Conservation (phyloP, 768 basidiomycete genomes). For the Rhodotorula graminis region DNA sequence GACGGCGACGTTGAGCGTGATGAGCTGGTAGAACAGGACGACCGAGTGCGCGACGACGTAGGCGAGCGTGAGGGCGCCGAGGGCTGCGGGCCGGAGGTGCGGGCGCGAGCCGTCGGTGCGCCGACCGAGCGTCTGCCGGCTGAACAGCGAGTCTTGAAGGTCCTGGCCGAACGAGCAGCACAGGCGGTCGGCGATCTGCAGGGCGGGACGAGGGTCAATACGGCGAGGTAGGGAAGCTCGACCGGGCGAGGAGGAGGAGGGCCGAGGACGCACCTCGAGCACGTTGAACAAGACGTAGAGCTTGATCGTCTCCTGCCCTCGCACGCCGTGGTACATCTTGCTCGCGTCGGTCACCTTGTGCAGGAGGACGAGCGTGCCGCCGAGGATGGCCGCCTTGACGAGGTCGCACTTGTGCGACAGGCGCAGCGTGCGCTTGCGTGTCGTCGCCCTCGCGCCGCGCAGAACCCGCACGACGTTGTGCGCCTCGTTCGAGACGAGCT, state of each 20-base stretch:
- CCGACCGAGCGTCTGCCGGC: constrained; percentile 76
- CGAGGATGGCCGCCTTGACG: constrained; percentile 69
- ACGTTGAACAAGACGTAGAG: constrained; percentile 98
- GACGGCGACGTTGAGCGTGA: constrained; percentile 91
- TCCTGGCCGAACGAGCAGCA: constrained; percentile 97
- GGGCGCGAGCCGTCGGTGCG: constrained; percentile 55
- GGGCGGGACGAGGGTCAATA: background rate
- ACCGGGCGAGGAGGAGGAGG: no score
- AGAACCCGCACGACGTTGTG: constrained; percentile 47
- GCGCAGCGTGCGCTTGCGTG: constrained; percentile 54
- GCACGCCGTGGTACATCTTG: constrained; percentile 95
- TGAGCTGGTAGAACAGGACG: constrained; percentile 93
- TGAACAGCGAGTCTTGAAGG: constrained; percentile 91
- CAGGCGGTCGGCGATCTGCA: constrained; percentile 84
- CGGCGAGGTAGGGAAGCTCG: background rate
- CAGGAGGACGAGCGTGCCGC: constrained; percentile 67
- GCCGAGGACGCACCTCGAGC: constrained; percentile 67
- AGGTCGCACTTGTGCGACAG: constrained; percentile 90
- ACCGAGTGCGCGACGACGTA: constrained; percentile 85
- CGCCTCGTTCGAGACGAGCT: constrained; percentile 51
- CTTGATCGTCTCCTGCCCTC: constrained; percentile 98
- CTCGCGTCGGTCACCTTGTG: constrained; percentile 85
- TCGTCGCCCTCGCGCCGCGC: constrained; percentile 44
- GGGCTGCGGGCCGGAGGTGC: constrained; percentile 68
- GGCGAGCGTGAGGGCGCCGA: constrained; percentile 71